A percentile compares a stretch with the other conserved stretches of the same genome.
phyloP scores from a whole-genome alignment of 23 red algal species.

The Gracilaria vermiculophylla region DNA sequence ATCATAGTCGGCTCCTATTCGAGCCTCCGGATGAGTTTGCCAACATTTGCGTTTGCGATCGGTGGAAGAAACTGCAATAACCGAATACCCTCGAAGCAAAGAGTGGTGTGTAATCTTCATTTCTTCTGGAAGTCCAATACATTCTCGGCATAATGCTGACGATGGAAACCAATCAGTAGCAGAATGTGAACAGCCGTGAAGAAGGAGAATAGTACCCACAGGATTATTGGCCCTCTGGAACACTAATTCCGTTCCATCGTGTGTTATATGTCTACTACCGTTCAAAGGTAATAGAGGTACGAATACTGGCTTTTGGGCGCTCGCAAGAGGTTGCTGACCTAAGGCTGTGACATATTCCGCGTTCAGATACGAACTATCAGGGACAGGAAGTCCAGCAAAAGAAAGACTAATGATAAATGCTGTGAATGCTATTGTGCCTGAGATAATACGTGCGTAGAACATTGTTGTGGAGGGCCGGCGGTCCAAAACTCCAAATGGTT shows the following conservation, averaged over 20 bases:
- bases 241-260: constrained; percentile 47
- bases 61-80: constrained; percentile 60
- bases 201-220: constrained; percentile 19
- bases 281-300: not conserved
- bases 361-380: not conserved
- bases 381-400: not conserved
- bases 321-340: not conserved
- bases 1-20: constrained; percentile 24
- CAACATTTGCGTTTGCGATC: constrained; percentile 52
- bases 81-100: constrained; percentile 15
- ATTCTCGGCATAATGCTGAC: constrained; percentile 3
- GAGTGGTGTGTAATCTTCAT: not conserved
- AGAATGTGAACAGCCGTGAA: constrained; percentile 60
- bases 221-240: not conserved
- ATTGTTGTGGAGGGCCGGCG: constrained; percentile 29
- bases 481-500: constrained; percentile 29
- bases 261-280: not conserved
- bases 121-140: constrained; percentile 54
- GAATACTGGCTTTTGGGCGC: not conserved
- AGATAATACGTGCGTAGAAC: constrained; percentile 44
- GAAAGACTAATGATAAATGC: constrained; percentile 25
- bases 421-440: constrained; percentile 27
- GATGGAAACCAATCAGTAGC: constrained; percentile 49
- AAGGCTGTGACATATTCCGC: not conserved
- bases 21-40: constrained; percentile 9